These are phyloP conservation scores for Cinchona pubescens DNA, from an alignment of 257 asterid genomes.

Conservation along the genomic window DNA sequence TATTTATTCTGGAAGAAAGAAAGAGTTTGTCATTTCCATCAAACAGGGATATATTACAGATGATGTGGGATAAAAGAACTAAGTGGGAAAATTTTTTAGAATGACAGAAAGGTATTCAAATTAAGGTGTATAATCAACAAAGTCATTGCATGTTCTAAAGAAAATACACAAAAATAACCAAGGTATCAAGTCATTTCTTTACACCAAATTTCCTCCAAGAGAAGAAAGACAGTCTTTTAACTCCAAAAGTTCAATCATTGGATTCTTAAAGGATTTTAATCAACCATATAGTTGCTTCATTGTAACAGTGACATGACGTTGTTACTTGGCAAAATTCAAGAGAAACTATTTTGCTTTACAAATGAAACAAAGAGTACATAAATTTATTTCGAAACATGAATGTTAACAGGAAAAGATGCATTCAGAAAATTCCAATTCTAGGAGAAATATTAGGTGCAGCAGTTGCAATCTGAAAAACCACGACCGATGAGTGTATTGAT, in stretches of 20 bases:
- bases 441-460: background rate
- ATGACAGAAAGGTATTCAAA: background rate
- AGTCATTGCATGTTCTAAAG: background rate
- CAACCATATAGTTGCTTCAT: slow-evolving; percentile 2
- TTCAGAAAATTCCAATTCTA: background rate
- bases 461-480: background rate
- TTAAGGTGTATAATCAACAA: background rate
- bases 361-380: background rate
- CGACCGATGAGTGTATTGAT: background rate
- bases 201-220: background rate
- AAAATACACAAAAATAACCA: background rate
- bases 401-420: background rate
- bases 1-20: background rate
- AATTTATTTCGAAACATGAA: background rate
- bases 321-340: background rate
- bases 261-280: background rate
- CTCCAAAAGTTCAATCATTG: background rate
- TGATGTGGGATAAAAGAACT: background rate
- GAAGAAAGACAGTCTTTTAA: background rate
- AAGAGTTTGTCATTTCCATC: background rate
- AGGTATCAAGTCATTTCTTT: background rate
- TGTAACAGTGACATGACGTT: background rate
- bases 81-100: background rate
- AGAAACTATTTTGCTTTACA: background rate
- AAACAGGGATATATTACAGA: background rate